These are phyloP conservation scores for Aspergillus brasiliensis DNA, from an alignment of 2,329 filamentous ascomycete species.

Conservation along the genomic window DNA sequence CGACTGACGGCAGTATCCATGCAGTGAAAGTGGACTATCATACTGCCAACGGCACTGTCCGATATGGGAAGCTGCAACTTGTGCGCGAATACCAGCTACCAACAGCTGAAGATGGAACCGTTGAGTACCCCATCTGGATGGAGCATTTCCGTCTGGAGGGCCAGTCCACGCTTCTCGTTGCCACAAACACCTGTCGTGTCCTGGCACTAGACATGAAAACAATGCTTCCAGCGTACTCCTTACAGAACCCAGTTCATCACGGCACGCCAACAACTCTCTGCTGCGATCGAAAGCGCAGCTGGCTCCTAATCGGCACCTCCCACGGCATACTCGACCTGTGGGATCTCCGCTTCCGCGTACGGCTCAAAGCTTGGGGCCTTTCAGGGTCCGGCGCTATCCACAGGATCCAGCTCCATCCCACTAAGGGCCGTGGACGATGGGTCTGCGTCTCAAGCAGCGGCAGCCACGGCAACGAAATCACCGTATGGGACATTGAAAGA, in stretches of 20 bases:
- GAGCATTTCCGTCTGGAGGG: constrained; percentile 86
- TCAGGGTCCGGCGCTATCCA: constrained; percentile 79
- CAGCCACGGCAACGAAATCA: constrained; percentile 77
- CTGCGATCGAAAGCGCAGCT: constrained; percentile 80
- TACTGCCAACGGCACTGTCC: constrained; percentile 59
- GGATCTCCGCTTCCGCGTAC: constrained; percentile 92
- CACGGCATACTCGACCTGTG: constrained; percentile 92
- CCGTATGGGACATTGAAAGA: constrained; percentile 94
- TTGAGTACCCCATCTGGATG: constrained; percentile 83
- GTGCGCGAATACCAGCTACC: constrained; percentile 78
- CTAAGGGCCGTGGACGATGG: constrained; percentile 76
- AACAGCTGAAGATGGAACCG: constrained; percentile 37
- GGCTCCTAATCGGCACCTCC: constrained; percentile 87
- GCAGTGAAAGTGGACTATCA: constrained; percentile 79
- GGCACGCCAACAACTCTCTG: constrained; percentile 91
- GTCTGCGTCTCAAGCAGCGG: constrained; percentile 88
- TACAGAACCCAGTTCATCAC: constrained; percentile 88
- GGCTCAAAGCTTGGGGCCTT: constrained; percentile 85
- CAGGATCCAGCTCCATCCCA: constrained; percentile 75
- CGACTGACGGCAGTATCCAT: constrained; percentile 85
- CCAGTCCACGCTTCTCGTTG: constrained; percentile 79
- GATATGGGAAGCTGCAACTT: constrained; percentile 76
- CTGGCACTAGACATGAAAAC: constrained; percentile 82
- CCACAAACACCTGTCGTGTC: constrained; percentile 82
- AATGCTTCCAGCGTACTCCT: constrained; percentile 77